Conservation (phyloP, 176 grass and related monocot species). For the Phoenix dactylifera region DNA sequence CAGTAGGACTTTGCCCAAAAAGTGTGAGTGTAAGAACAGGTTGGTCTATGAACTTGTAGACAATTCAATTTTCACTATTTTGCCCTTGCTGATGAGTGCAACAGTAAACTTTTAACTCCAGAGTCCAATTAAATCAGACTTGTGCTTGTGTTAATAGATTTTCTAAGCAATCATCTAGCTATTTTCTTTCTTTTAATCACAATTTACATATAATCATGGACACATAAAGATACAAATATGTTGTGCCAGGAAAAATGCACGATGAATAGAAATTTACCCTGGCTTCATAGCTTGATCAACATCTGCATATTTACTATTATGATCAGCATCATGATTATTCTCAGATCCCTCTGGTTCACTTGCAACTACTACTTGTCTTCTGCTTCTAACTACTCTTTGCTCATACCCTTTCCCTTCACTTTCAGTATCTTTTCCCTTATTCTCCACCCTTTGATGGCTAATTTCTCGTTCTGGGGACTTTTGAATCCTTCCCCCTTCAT, state of each 20-base stretch:
- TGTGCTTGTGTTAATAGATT: neutral
- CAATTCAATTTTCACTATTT: neutral
- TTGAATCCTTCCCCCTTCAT: slow-evolving; percentile 59
- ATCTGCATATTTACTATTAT: slow-evolving; percentile 47
- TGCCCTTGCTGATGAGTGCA: neutral
- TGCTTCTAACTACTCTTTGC: slow-evolving; percentile 58
- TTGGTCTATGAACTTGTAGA: too few relatives aligned
- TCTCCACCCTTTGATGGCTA: slow-evolving; percentile 46
- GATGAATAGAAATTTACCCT: slow-evolving; percentile 36
- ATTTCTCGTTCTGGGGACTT: slow-evolving; percentile 68
- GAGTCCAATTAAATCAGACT: neutral
- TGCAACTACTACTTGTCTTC: slow-evolving; percentile 61
- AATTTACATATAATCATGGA: too few relatives aligned
- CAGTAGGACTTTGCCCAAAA: too few relatives aligned
- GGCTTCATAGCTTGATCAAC: slow-evolving; percentile 31
- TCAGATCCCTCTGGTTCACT: slow-evolving; percentile 82
- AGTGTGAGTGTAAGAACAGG: too few relatives aligned
- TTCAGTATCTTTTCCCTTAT: slow-evolving; percentile 41
- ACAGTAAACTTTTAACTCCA: neutral
- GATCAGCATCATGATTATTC: slow-evolving; percentile 57
- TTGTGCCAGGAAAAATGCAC: slow-evolving; percentile 6
- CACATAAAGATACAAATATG: too few relatives aligned
- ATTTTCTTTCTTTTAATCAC: neutral
- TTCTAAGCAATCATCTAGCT: neutral
- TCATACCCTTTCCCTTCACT: slow-evolving; percentile 70